Evolutionary conservation across 345 rosid species (phyloP), one percentile per base, ranked within the genome.

Genomic region (Bruguiera parviflora): DNA sequence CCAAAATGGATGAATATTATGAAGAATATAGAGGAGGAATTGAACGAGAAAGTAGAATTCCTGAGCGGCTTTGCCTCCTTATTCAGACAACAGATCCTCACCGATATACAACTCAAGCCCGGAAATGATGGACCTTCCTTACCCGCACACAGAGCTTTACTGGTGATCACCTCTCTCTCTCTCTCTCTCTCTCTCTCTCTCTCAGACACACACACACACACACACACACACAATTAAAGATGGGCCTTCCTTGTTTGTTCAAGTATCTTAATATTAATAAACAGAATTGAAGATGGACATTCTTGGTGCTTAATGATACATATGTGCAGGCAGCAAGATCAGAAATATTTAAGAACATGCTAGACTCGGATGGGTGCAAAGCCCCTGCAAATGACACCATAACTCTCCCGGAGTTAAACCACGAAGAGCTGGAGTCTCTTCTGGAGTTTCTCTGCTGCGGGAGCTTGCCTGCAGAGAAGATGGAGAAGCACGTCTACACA

Each of bases 401-500:
- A 64, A 79, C 85, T 21, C 71, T 91, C 6, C 75, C 91, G 0
- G 97, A 89, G 28, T 79, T 94, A 39, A 86, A 74, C 71, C 75
- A 55, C 3, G 88, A 89, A 58, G 88, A 89, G 69, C 89, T 94
- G n/a, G 82, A 88, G 47, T 81, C 96, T 19, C 87, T 91, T 6
- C 60, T 89, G 60, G 90, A 91, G 70, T 90, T 93, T 71, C 88
- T 93, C n/a, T 90, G 90, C 81, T 78, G 83, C 2, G 97, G 97
- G 55, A 78, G 63, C 77, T 74, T 93, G 67, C 68, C 75, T 16
- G 25, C 33, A 0, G 85, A 85, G 18, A 89, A 83, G 71, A 9
- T 86, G 70, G 81, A 84, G 71, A 83, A 78, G 70, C 86, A 91
- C 63, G 83, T 87, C 3, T 84, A 79, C 63, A 37, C 90, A 0